Evolutionary conservation across 305 asterid genomes (phyloP), one percentile per base, ranked within the genome.

Genomic region (Solanum hybrid): DNA sequence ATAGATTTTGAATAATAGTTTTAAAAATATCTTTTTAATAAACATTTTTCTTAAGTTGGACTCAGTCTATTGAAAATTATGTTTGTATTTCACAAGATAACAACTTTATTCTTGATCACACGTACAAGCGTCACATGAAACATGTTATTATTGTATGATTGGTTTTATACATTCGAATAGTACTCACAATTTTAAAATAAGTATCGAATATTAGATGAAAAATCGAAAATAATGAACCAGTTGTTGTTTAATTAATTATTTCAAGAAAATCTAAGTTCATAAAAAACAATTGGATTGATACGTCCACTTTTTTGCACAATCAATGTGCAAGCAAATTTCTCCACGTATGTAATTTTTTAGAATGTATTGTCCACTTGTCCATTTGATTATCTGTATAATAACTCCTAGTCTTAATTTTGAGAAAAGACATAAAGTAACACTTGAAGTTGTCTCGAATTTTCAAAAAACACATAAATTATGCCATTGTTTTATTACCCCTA

Each of bases 211-310:
- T 1, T 0, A 5, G 14, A 26, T 3, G 9, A 26, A 10, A 5
- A 69, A 4, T 1, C 0, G 0, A 24, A 66, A n/a, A 2, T 5
- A 2, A 11, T 71, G 34, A 1, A 0, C 6, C 51, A 77, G 40
- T 32, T 76, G 10, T 10, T 78, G 34, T 32, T 32, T 35, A 20
- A 78, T 20, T 17, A 46, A 8, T n/a, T 35, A 24, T 78, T 71
- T 24, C 20, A 35, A 35, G 12, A 37, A 77, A 77, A 77, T 20
- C 9, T 5, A 32, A 1, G 38, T 34, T 34, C 10, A 35, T 77
- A 36, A 9, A 10, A 35, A 20, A 77, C 5, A 5, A n/a, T 77
- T 35, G 72, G 72, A 24, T 24, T 69, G 76, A 24, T 5, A 69
- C 17, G 13, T 11, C 32, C 76, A 69, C 31, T 24, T 24, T 69